Evolutionary conservation across 352 stramenopile species (phyloP), one percentile per base, ranked within the genome.

Genomic region (Blastocystis sp.): DNA sequence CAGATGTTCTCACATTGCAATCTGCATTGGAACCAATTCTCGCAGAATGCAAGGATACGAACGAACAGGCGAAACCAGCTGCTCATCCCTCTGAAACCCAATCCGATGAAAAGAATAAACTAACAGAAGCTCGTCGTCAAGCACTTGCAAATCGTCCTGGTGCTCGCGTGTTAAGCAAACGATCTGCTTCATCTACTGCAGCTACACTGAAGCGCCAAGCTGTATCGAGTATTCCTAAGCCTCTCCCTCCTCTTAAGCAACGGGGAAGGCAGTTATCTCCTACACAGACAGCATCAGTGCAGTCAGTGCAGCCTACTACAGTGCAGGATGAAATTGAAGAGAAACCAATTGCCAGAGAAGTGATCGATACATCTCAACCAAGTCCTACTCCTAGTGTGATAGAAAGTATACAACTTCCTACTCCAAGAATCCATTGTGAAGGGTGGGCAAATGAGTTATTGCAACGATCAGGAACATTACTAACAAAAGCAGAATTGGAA

Each of bases 141-240:
- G 54, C 73, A n/a, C 56, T 85, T 30, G 73, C 73, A 9, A 69
- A 65, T 65, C 73, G 73, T 45, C 73, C 73, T 18, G 73, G 73
- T 39, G 73, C 73, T 20, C 73, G 73, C 9, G 47, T 85, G 16
- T 39, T 85, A 11, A 53, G 9, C 30, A 65, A 66, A 30, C 43
- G 73, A 9, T 16, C 66, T 34, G 66, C 39, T 34, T 37, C 34
- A n/a, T 34, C 11, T 20, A 39, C 39, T 16, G 13, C 53, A 3
- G 45, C 73, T 43, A 68, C 43, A n/a, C 11, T 81, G 70, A 81
- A 81, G 39, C 70, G 70, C 7, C n/a, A 54, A n/a, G 70, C 70
- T n/a, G 70, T 81, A 26, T 81, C 70, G 26, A 66, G 47, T 30
- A 81, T 81, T 16, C 70, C 70, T 9, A 81, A 81, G 55, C 37